Percentiles rank a stretch among this genome's conserved stretches.
Evolutionary conservation across 1,284 basidiomycete genomes (phyloP).

Genomic region (Xerocomus minutiporus): DNA sequence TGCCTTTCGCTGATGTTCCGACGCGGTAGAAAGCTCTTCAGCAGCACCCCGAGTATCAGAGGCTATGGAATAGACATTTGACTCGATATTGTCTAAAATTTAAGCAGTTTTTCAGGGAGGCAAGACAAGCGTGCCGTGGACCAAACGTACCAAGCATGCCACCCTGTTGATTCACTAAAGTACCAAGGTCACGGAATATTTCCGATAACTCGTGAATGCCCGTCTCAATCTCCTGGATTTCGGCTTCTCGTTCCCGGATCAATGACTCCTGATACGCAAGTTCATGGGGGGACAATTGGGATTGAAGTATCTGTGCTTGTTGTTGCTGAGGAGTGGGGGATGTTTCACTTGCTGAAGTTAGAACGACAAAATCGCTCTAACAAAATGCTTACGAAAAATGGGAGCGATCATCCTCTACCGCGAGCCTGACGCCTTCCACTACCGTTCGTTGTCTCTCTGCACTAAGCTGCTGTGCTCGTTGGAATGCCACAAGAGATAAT

Average conservation of each 20-base stretch:
- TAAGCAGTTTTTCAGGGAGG: neutral
- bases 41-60: conserved; percentile 83
- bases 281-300: conserved; percentile 81
- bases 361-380: conserved; percentile 4
- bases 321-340: conserved; percentile 48
- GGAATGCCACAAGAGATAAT: conserved; percentile 84
- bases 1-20: conserved; percentile 93
- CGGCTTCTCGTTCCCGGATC: conserved; percentile 91
- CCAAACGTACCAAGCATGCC: conserved; percentile 81
- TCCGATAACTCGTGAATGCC: conserved; percentile 97
- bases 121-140: neutral
- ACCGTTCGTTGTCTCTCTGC: conserved; percentile 83
- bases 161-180: conserved; percentile 92
- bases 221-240: conserved; percentile 95
- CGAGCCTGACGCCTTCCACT: conserved; percentile 75
- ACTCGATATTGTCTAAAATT: conserved; percentile 89
- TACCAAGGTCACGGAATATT: conserved; percentile 96
- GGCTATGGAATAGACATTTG: conserved; percentile 86
- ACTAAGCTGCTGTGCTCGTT: conserved; percentile 85
- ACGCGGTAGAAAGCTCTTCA: conserved; percentile 84
- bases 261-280: conserved; percentile 95
- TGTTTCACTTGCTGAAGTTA: conserved; percentile 34
- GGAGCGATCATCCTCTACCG: conserved; percentile 63
- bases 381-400: conserved; percentile 29
- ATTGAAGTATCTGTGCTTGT: conserved; percentile 69